phyloP scores from a whole-genome alignment of 2,329 filamentous ascomycete genomes.

The Hymenoscyphus albidus region DNA sequence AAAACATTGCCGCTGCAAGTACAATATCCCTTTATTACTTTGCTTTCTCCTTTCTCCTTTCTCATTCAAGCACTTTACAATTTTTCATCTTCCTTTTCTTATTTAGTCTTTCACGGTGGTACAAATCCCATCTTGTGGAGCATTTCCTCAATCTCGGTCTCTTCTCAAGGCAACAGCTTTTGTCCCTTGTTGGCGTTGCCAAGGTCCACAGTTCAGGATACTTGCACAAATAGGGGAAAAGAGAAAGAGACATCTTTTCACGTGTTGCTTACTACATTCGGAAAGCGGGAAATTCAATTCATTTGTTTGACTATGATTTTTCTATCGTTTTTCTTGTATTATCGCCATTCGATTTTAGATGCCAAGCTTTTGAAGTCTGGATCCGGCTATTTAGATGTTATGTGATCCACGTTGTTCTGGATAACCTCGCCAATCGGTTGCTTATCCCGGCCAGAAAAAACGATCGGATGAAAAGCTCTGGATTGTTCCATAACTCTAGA shows the following conservation, averaged over 20 bases:
- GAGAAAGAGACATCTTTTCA: not conserved
- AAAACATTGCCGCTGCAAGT: not conserved
- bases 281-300: not conserved
- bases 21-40: not conserved
- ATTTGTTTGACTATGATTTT: not conserved
- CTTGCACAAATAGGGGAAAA: not conserved
- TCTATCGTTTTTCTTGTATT: not conserved
- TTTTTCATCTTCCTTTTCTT: not conserved
- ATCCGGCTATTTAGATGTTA: constrained; percentile 8
- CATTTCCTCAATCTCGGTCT: not conserved
- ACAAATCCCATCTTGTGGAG: not conserved
- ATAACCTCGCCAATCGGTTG: constrained; percentile 10
- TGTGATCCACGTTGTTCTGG: not conserved
- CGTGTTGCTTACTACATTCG: not conserved
- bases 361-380: constrained; percentile 4
- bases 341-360: not conserved
- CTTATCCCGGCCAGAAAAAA: not conserved
- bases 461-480: not conserved
- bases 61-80: not conserved
- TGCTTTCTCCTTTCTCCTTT: not conserved
- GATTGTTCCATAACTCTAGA: not conserved
- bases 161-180: not conserved
- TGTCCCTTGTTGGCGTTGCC: constrained; percentile 1
- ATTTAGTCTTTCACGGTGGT: not conserved
- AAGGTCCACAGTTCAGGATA: not conserved